phyloP scores from a whole-genome alignment of 108 stramenopile species.

The Parmales sp. region DNA sequence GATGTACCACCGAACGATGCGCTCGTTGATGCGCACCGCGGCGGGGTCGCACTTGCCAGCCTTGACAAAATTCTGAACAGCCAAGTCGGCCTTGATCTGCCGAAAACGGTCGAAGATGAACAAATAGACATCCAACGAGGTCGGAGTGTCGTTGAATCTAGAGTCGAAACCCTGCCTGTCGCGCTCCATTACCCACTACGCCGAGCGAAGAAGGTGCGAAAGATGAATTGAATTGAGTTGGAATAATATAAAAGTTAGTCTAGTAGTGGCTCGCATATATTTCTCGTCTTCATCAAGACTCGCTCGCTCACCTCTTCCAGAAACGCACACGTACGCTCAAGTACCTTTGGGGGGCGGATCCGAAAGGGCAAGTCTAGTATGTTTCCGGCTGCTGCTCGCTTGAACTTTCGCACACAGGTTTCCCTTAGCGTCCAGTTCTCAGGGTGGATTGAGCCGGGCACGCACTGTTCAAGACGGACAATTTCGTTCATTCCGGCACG shows the following conservation, averaged over 20 bases:
- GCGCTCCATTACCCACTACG: slow-evolving; percentile 79
- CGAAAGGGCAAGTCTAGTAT: slow-evolving; percentile 73
- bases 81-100: slow-evolving; percentile 78
- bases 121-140: slow-evolving; percentile 70
- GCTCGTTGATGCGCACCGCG: slow-evolving; percentile 73
- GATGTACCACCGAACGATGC: slow-evolving; percentile 78
- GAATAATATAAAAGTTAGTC: too few species aligned
- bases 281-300: too few species aligned
- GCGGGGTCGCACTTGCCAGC: slow-evolving; percentile 68
- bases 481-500: too few species aligned
- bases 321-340: neutral
- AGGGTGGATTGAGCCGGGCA: slow-evolving; percentile 64
- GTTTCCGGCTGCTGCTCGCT: slow-evolving; percentile 76
- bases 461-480: too few species aligned
- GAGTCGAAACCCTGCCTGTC: slow-evolving; percentile 78
- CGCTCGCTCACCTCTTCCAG: neutral
- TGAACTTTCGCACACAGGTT: slow-evolving; percentile 71
- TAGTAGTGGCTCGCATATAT: too few species aligned
- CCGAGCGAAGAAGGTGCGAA: neutral
- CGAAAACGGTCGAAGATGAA: slow-evolving; percentile 82
- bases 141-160: slow-evolving; percentile 42
- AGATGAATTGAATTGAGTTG: neutral
- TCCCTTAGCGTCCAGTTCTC: slow-evolving; percentile 60
- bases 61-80: slow-evolving; percentile 69
- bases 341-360: slow-evolving; percentile 50